Evolutionary conservation across 306 rosid species (phyloP).

Genomic region (Lablab purpureus): DNA sequence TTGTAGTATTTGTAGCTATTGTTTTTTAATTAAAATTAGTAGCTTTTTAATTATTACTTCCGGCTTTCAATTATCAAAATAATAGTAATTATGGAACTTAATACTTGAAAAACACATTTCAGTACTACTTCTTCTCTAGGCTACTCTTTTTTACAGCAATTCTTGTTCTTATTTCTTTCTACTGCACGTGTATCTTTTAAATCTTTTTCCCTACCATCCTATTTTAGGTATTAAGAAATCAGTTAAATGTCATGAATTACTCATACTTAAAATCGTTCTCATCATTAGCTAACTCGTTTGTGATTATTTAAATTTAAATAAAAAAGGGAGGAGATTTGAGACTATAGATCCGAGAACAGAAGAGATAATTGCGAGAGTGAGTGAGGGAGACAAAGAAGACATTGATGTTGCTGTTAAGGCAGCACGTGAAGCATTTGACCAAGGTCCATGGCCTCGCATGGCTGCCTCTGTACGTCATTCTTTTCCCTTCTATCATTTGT

Average conservation of each 20-base stretch:
- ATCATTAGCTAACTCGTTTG: too few species aligned
- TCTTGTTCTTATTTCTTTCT: too few species aligned
- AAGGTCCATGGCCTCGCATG: slow-evolving; percentile 89
- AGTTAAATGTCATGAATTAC: too few species aligned
- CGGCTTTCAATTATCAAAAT: too few species aligned
- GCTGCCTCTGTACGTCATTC: slow-evolving; percentile 60
- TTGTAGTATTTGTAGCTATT: neutral
- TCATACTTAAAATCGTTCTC: too few species aligned
- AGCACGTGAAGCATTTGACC: slow-evolving; percentile 81
- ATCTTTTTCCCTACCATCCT: too few species aligned
- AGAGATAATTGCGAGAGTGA: slow-evolving; percentile 61
- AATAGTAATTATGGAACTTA: too few species aligned
- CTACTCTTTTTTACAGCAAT: too few species aligned
- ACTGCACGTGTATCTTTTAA: too few species aligned
- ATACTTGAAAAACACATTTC: too few species aligned
- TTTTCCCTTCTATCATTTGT: neutral
- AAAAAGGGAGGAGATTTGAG: slow-evolving; percentile 73
- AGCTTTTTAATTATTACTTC: neutral
- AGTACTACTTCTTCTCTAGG: too few species aligned
- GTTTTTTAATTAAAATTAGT: neutral
- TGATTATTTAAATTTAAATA: neutral
- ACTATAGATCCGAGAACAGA: slow-evolving; percentile 81
- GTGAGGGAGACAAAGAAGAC: slow-evolving; percentile 73
- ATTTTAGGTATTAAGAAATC: too few species aligned
- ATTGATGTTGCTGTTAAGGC: slow-evolving; percentile 80